phyloP scores from a whole-genome alignment of 2,329 filamentous ascomycete species.

The Colletotrichum plurivorum region DNA sequence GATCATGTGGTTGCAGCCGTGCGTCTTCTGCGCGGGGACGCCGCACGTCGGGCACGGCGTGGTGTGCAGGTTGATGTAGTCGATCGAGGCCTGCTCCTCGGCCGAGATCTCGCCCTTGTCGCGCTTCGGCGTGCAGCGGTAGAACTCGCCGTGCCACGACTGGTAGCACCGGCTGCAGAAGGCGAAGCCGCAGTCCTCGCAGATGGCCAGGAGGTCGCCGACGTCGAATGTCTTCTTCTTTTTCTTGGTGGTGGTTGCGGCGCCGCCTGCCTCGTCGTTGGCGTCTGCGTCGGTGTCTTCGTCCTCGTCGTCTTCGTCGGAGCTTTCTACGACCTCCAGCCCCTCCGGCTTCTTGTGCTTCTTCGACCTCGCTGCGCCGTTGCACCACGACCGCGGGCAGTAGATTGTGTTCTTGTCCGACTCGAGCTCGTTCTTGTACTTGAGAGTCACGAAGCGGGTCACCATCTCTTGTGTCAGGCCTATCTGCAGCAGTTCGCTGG shows the following conservation, averaged over 20 bases:
- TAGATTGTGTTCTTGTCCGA: constrained; percentile 93
- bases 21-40: constrained; percentile 88
- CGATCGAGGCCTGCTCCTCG: constrained; percentile 88
- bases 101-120: constrained; percentile 79
- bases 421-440: constrained; percentile 93
- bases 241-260: constrained; percentile 32
- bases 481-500: constrained; percentile 87
- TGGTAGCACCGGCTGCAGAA: constrained; percentile 81
- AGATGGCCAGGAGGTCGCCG: constrained; percentile 82
- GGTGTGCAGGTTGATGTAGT: constrained; percentile 86
- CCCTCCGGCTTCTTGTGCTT: constrained; percentile 80
- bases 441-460: constrained; percentile 88
- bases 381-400: constrained; percentile 93
- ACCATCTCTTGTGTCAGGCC: constrained; percentile 80
- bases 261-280: constrained; percentile 47
- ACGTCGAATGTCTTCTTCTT: constrained; percentile 52
- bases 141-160: constrained; percentile 94
- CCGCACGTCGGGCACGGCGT: constrained; percentile 91
- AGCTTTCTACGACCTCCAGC: constrained; percentile 70
- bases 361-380: constrained; percentile 85
- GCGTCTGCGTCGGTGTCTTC: constrained; percentile 64
- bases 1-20: constrained; percentile 97
- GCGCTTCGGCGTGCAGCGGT: constrained; percentile 76
- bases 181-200: constrained; percentile 89
- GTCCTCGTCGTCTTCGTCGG: constrained; percentile 64